Conservation (phyloP, 768 basidiomycete genomes). For the Russula lepida region DNA sequence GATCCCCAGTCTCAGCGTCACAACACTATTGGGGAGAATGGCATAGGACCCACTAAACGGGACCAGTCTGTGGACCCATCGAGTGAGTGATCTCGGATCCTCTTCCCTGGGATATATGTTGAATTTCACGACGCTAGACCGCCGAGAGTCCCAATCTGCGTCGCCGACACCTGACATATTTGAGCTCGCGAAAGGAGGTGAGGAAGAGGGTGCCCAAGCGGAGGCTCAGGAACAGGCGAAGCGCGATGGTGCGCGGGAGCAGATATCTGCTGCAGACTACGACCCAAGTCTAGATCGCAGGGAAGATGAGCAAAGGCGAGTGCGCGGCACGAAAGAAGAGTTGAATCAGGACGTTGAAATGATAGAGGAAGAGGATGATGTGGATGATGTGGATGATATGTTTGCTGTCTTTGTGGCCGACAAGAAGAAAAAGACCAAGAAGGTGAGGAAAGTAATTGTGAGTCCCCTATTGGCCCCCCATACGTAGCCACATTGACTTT, state of each 20-base stretch:
- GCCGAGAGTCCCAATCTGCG: constrained; percentile 44
- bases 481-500: not conserved
- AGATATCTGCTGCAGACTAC: constrained; percentile 89
- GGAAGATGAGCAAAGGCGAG: constrained; percentile 72
- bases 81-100: not conserved
- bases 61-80: constrained; percentile 3
- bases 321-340: constrained; percentile 37
- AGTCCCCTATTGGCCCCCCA: constrained; percentile 22
- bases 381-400: constrained; percentile 82
- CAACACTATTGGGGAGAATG: constrained; percentile 32
- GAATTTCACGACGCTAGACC: not conserved
- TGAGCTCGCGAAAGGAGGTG: constrained; percentile 57
- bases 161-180: constrained; percentile 55
- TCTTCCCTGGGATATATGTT: not conserved
- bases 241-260: constrained; percentile 42
- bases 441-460: constrained; percentile 46
- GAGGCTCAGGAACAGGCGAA: constrained; percentile 39
- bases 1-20: constrained; percentile 51
- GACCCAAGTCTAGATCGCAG: constrained; percentile 76
- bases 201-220: constrained; percentile 40
- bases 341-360: constrained; percentile 38
- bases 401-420: constrained; percentile 59
- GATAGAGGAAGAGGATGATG: constrained; percentile 50
- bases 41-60: not conserved
- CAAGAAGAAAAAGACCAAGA: constrained; percentile 50